Percentiles rank a stretch among this genome's conserved stretches.
phyloP scores from a whole-genome alignment of 2,329 filamentous ascomycete species.

The Diaporthe citrichinensis region DNA sequence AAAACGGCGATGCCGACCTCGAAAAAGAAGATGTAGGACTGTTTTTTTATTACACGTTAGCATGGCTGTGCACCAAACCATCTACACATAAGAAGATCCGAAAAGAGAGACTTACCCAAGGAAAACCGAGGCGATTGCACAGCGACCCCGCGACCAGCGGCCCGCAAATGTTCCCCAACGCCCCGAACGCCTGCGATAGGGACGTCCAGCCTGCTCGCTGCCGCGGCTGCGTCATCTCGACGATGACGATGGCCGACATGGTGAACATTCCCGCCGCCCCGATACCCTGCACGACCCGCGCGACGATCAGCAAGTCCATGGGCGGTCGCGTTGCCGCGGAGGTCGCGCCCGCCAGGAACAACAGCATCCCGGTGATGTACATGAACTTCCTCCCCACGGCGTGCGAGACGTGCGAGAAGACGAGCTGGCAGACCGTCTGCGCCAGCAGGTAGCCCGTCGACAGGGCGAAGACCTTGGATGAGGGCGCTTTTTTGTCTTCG shows the following conservation, averaged over 20 bases:
- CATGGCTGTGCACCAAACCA: background rate
- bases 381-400: slow-evolving; percentile 44
- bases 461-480: slow-evolving; percentile 44
- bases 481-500: slow-evolving; percentile 40
- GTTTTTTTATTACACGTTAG: background rate
- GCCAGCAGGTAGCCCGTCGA: slow-evolving; percentile 44
- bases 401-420: slow-evolving; percentile 46
- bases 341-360: slow-evolving; percentile 42
- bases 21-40: slow-evolving; percentile 36
- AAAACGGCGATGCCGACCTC: slow-evolving; percentile 8
- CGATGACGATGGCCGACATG: slow-evolving; percentile 40
- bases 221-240: slow-evolving; percentile 38
- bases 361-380: slow-evolving; percentile 40
- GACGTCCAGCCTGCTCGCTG: slow-evolving; percentile 36
- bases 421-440: slow-evolving; percentile 46
- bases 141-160: slow-evolving; percentile 28
- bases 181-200: slow-evolving; percentile 36
- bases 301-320: slow-evolving; percentile 8
- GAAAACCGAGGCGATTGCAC: background rate
- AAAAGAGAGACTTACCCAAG: slow-evolving; percentile 29
- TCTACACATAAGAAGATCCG: too few relatives aligned
- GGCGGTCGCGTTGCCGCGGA: slow-evolving; percentile 32
- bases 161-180: slow-evolving; percentile 39
- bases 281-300: slow-evolving; percentile 37
- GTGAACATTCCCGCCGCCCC: slow-evolving; percentile 40